phyloP scores from a whole-genome alignment of 169 alveolate species.

The Plasmodium knowlesi region DNA sequence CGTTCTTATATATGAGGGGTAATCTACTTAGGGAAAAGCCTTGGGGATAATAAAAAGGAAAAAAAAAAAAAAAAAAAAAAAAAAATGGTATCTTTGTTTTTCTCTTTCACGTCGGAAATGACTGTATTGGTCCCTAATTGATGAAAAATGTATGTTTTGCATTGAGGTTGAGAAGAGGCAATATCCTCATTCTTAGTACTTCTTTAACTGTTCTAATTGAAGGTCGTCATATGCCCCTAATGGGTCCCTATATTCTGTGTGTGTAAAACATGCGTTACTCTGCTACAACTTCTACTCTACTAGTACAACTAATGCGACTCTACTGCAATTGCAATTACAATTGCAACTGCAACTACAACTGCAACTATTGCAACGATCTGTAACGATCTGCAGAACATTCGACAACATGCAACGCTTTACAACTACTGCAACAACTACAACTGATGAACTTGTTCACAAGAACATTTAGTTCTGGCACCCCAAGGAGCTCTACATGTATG shows the following conservation, averaged over 20 bases:
- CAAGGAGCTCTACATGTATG: neutral
- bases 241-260: neutral
- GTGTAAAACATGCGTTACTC: too few relatives aligned
- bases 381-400: too few relatives aligned
- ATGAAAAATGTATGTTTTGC: neutral
- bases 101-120: neutral
- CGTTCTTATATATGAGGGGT: slow-evolving; percentile 78
- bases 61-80: neutral
- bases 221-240: neutral
- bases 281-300: too few relatives aligned
- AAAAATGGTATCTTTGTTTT: neutral
- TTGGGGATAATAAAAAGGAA: neutral
- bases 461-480: neutral
- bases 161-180: neutral
- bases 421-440: neutral
- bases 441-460: neutral
- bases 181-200: neutral
- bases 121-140: neutral
- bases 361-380: neutral
- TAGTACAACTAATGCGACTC: neutral
- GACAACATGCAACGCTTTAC: too few relatives aligned
- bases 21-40: slow-evolving; percentile 70
- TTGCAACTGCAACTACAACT: neutral
- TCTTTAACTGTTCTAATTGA: neutral
- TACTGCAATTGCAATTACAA: neutral